Evolutionary conservation across 2,329 filamentous ascomycete species (phyloP).

Genomic region (Colletotrichum tabaci): DNA sequence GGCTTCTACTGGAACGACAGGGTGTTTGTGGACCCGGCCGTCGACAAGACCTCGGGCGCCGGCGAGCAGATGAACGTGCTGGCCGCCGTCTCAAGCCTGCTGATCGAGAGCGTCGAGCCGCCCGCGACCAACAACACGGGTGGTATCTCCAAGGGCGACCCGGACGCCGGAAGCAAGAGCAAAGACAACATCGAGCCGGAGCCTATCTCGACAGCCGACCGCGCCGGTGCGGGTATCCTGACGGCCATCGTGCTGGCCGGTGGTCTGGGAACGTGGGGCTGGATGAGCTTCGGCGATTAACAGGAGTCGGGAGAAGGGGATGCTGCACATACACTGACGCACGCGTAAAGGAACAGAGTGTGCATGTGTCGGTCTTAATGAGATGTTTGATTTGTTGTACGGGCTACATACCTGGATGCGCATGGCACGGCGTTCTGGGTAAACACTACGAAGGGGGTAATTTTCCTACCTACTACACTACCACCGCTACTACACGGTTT

Average conservation of each 20-base stretch:
- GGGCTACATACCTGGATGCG: slow-evolving; percentile 38
- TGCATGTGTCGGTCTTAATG: neutral
- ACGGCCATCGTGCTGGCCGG: slow-evolving; percentile 61
- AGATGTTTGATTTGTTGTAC: slow-evolving; percentile 24
- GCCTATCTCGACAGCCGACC: slow-evolving; percentile 61
- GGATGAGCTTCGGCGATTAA: slow-evolving; percentile 59
- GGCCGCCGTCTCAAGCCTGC: slow-evolving; percentile 65
- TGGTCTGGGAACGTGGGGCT: slow-evolving; percentile 61
- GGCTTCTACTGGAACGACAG: slow-evolving; percentile 74
- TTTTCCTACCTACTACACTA: slow-evolving; percentile 10
- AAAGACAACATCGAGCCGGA: slow-evolving; percentile 49
- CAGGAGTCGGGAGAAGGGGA: too few relatives aligned
- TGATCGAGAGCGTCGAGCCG: slow-evolving; percentile 58
- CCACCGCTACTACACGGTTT: neutral
- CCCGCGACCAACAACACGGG: slow-evolving; percentile 64
- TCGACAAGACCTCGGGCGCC: slow-evolving; percentile 69
- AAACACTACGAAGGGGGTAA: slow-evolving; percentile 2
- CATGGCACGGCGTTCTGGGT: slow-evolving; percentile 41
- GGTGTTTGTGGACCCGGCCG: slow-evolving; percentile 60
- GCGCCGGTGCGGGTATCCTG: slow-evolving; percentile 64
- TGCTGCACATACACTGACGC: neutral
- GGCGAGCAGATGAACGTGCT: slow-evolving; percentile 73
- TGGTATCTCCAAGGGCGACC: slow-evolving; percentile 63
- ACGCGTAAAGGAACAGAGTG: neutral
- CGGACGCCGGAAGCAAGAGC: slow-evolving; percentile 55